Conservation (phyloP, 306 rosid genomes). For the Spatholobus suberectus region DNA sequence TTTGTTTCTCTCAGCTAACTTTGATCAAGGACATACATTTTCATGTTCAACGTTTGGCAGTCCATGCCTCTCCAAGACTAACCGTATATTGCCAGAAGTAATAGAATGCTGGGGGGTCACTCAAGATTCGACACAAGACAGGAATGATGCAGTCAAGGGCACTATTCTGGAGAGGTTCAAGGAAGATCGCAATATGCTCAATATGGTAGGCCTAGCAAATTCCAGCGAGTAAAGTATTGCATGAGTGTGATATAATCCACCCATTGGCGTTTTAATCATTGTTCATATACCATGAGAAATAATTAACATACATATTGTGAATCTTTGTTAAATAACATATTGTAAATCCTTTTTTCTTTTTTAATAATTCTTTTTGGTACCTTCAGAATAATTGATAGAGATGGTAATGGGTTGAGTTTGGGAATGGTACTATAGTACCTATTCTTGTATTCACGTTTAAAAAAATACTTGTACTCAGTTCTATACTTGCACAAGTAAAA, state of each 20-base stretch:
- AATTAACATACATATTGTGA: not conserved
- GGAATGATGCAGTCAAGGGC: slow-evolving; percentile 51
- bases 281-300: not conserved
- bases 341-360: not conserved
- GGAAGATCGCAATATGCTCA: slow-evolving; percentile 74
- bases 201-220: slow-evolving; percentile 93
- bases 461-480: no score
- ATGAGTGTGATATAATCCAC: not conserved
- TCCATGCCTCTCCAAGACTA: slow-evolving; percentile 82
- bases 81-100: slow-evolving; percentile 69
- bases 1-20: slow-evolving; percentile 72
- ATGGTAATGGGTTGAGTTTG: no score
- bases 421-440: no score
- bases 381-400: not conserved
- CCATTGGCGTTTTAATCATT: not conserved
- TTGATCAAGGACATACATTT: slow-evolving; percentile 86
- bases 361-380: not conserved
- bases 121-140: slow-evolving; percentile 51
- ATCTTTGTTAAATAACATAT: no score
- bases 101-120: slow-evolving; percentile 96
- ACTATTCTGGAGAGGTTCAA: slow-evolving; percentile 77
- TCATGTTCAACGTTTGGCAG: slow-evolving; percentile 85
- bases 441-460: no score
- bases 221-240: slow-evolving; percentile 62
- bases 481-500: no score